Conservation (phyloP, 257 asterid genomes). For the Petunia axillaris region DNA sequence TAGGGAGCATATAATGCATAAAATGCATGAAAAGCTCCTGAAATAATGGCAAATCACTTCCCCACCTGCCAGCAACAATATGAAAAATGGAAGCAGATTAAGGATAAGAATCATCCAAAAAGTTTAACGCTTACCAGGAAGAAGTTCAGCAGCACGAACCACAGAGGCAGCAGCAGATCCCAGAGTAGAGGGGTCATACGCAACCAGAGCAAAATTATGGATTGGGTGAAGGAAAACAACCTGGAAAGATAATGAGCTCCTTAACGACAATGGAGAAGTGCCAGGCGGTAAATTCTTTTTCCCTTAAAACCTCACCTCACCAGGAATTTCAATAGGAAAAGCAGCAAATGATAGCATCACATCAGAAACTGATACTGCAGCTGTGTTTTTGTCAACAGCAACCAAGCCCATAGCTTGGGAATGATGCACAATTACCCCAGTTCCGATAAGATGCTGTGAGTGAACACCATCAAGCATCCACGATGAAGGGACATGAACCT, state of each 20-base stretch:
- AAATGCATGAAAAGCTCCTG: background rate
- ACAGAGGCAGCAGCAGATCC: conserved; percentile 76
- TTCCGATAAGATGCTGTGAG: conserved; percentile 93
- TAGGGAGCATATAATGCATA: conserved; percentile 16
- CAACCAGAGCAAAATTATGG: conserved; percentile 95
- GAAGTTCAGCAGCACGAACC: conserved; percentile 98
- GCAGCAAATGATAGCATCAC: conserved; percentile 99
- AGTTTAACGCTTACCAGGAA: conserved; percentile 59
- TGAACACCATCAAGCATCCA: conserved; percentile 99
- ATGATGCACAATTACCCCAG: conserved; percentile 89
- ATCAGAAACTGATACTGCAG: conserved; percentile 91
- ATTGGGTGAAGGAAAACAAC: conserved; percentile 99
- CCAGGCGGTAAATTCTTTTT: background rate
- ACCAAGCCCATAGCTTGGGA: conserved; percentile 92
- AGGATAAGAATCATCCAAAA: conserved; percentile 15
- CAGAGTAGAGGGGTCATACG: conserved; percentile 90
- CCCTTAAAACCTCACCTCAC: conserved; percentile 64
- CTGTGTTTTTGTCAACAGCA: conserved; percentile 96
- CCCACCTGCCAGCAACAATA: background rate
- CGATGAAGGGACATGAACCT: conserved; percentile 99
- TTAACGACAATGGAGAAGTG: conserved; percentile 27
- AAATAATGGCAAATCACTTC: conserved; percentile 3
- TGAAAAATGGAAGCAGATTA: conserved; percentile 1
- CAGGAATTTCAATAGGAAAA: conserved; percentile 96
- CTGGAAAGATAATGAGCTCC: conserved; percentile 46